Base-by-base conservation (phyloP, 2,329 filamentous ascomycete genomes). In the Fusarium nelsonii region DNA sequence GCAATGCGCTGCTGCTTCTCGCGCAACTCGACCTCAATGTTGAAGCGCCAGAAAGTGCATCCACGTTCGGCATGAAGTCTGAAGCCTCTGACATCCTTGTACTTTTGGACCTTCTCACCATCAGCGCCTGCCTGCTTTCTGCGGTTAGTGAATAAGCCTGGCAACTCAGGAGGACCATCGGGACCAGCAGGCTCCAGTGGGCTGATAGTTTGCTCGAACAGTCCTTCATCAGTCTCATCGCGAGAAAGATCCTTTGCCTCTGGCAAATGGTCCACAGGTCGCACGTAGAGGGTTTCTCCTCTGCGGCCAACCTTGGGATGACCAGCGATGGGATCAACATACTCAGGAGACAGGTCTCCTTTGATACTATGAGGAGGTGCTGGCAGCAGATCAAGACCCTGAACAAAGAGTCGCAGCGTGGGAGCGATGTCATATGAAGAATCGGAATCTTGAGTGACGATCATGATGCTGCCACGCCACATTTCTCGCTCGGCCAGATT, bases 21-120 rank as follows among this genome's bases (percentile, higher is more conserved):
- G 6, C 87, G 86, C 16, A 99, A 87, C 79, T 99, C 95, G 51
- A 99, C 87, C 78, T 98, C 95, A 49, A 99, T 86, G 76, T 94
- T 97, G 85, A 98, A 99, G 41, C 94, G 88, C 96, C 96, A 99
- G 80, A 99, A 99, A 0, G 96, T 99, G 65, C 91, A 90, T 41
- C 95, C 95, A 62, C 91, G 87, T 77, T 97, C 96, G 2, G 89
- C 85, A 74, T 97, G 94, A 14, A 99, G 85, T 23, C 93, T 89
- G 73, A 92, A 89, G 2, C 92, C 96, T 63, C 89, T 86, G 8
- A 97, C 88, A 74, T 97, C 94, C 74, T 91, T 93, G 77, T 92
- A 94, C 77, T 93, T 92, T 48, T 90, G 91, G 7, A 89, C 81
- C 72, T 89, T 92, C 78, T 98, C 95, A 16, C 95, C 94, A 73